Evolutionary conservation across 2,329 filamentous ascomycete genomes (phyloP).

Genomic region (Fusarium tuaranense): DNA sequence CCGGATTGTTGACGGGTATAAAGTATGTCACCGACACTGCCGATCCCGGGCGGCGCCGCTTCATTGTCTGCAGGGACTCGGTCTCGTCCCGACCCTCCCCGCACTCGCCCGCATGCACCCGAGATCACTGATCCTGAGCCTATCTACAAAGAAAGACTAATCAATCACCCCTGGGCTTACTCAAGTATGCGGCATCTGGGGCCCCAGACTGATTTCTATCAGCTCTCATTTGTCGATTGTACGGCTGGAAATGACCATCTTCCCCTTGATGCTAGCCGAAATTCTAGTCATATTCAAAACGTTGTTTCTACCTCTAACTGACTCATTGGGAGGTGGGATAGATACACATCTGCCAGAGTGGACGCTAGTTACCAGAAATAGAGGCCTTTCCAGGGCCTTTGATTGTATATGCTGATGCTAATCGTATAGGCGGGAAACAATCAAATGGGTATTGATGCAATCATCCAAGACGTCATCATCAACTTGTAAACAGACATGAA

Average conservation of each 20-base stretch:
- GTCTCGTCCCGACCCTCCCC: conserved; percentile 6
- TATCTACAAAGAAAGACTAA: not conserved
- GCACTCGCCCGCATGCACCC: conserved; percentile 8
- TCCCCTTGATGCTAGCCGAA: not conserved
- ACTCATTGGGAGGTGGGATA: not conserved
- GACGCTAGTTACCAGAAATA: not conserved
- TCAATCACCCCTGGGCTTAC: not conserved
- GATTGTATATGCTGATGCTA: conserved; percentile 13
- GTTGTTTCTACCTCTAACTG: not conserved
- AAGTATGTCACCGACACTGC: conserved; percentile 23
- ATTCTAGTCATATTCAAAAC: not conserved
- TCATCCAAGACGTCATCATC: conserved; percentile 36
- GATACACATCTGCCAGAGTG: not conserved
- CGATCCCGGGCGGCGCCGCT: conserved; percentile 20
- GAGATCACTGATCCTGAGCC: conserved; percentile 11
- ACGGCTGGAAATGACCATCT: not conserved
- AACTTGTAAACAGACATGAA: conserved; percentile 23
- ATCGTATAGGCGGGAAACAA: conserved; percentile 22
- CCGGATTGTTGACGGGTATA: conserved; percentile 15
- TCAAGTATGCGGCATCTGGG: not conserved
- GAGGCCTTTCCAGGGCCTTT: not conserved
- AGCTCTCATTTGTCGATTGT: not conserved
- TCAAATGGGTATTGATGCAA: conserved; percentile 40
- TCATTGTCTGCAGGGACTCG: conserved; percentile 34
- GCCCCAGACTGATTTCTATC: not conserved